Percentiles rank a stretch among this genome's conserved stretches.
phyloP scores from a whole-genome alignment of 2,329 filamentous ascomycete genomes.

The Madurella fahalii region DNA sequence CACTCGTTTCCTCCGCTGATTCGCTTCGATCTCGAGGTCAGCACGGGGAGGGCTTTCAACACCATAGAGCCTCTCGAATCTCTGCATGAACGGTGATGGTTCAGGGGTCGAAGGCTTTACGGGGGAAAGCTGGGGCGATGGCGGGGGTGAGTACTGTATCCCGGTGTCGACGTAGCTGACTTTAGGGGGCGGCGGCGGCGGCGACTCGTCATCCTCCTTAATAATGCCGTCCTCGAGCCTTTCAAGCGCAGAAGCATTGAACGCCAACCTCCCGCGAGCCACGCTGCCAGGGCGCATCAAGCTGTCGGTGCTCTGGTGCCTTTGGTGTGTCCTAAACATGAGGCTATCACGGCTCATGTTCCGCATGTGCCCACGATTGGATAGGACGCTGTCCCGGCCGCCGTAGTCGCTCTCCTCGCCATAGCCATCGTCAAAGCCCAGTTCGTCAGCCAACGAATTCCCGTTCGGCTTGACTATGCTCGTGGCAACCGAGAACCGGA shows the following conservation, averaged over 20 bases:
- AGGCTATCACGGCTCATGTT: constrained; percentile 57
- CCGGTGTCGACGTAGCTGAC: constrained; percentile 68
- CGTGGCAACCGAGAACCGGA: constrained; percentile 68
- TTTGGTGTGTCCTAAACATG: constrained; percentile 46
- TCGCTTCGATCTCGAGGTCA: constrained; percentile 64
- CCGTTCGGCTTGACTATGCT: constrained; percentile 58
- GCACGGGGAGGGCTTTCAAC: constrained; percentile 42
- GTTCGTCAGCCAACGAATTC: constrained; percentile 82
- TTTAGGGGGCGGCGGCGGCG: constrained; percentile 34
- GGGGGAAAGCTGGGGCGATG: constrained; percentile 58
- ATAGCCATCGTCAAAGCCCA: constrained; percentile 81
- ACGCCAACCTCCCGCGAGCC: constrained; percentile 47
- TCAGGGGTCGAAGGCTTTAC: constrained; percentile 42
- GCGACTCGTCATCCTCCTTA: constrained; percentile 45
- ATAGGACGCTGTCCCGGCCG: constrained; percentile 59
- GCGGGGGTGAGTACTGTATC: constrained; percentile 77
- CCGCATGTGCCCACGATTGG: constrained; percentile 47
- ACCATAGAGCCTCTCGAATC: constrained; percentile 39
- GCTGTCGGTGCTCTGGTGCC: constrained; percentile 58
- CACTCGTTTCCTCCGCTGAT: constrained; percentile 68
- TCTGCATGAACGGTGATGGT: constrained; percentile 33
- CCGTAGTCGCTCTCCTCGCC: constrained; percentile 67
- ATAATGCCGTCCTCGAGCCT: constrained; percentile 49
- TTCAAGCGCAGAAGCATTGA: constrained; percentile 54
- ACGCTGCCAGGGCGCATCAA: constrained; percentile 53